Evolutionary conservation across 495 filamentous ascomycete species (phyloP), one percentile per base, ranked within the genome.

Genomic region (Hypoxylon rickii): DNA sequence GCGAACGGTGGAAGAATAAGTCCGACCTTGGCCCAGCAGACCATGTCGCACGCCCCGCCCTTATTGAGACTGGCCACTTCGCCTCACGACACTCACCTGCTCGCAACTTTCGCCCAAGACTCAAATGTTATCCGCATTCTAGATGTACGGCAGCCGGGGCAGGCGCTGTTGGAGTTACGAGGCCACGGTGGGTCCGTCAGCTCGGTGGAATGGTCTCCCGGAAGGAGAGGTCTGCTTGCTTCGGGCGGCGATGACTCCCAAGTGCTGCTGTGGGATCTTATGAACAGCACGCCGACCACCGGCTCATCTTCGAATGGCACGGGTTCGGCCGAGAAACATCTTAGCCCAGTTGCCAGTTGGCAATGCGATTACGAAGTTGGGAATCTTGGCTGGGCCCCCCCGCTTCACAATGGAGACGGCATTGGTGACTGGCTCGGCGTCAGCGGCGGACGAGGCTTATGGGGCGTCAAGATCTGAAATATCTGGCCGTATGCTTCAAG

Each of bases 81-180:
- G 1, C 94, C 94, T 1, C 94, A 97, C 66, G 94, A 99, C 69
- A 84, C 89, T 26, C 92, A 99, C 67, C 84, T 99, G 21, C 85
- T 99, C 32, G 93, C 95, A 7, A 99, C 94, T 17, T 97, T 99
- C 69, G 93, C 93, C 15, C 85, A 89, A 68, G 95, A 99, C 68
- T 93, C 89, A 11, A 92, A 87, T 63, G 77, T 97, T 40, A 91
- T 99, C 67, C 88, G 94, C 17, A 95, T 99, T 49, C 86, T 99
- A 12, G 94, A 99, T 63, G 93, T 97, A 11, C 89, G 94, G 13
- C 95, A 97, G 77, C 94, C 94, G 1, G 94, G 94, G 8, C 92
- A 96, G 72, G 94, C 94, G 1, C 79, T 99, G 10, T 82, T 97
- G 16, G 94, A 99, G 67, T 80, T 99, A 36, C 90, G 90, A 26